These are phyloP conservation scores for Ganoderma meredithae DNA, from an alignment of 1,284 basidiomycete species.

Conservation along the genomic window DNA sequence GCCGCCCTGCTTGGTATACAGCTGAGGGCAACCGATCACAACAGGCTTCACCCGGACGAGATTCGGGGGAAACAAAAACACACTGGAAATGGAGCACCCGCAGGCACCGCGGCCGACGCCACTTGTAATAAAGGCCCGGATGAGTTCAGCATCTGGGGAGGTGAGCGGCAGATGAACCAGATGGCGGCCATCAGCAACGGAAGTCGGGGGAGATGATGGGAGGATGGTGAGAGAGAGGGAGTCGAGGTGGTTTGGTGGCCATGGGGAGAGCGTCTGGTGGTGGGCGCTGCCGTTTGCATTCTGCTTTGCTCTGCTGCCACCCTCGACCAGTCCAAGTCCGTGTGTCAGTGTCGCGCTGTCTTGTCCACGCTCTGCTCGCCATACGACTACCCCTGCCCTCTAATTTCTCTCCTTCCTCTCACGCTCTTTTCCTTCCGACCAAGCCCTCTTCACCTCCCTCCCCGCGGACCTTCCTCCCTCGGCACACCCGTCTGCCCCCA, in stretches of 20 bases:
- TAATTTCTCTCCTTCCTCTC: constrained; percentile 1
- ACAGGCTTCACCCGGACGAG: background rate
- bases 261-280: background rate
- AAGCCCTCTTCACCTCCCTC: background rate
- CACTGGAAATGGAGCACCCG: background rate
- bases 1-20: background rate
- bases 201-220: background rate
- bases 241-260: background rate
- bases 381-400: background rate
- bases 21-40: background rate
- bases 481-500: background rate
- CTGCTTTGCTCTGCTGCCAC: constrained; percentile 8
- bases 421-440: background rate
- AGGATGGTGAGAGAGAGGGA: background rate
- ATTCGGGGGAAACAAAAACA: background rate
- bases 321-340: background rate
- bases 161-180: background rate
- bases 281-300: constrained; percentile 1
- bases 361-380: background rate
- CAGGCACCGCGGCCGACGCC: background rate
- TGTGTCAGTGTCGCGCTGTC: background rate
- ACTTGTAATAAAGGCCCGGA: background rate
- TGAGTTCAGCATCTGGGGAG: background rate
- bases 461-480: background rate
- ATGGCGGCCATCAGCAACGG: background rate